Conservation (phyloP, 2,329 filamentous ascomycete genomes). For the Cladophialophora carrionii region DNA sequence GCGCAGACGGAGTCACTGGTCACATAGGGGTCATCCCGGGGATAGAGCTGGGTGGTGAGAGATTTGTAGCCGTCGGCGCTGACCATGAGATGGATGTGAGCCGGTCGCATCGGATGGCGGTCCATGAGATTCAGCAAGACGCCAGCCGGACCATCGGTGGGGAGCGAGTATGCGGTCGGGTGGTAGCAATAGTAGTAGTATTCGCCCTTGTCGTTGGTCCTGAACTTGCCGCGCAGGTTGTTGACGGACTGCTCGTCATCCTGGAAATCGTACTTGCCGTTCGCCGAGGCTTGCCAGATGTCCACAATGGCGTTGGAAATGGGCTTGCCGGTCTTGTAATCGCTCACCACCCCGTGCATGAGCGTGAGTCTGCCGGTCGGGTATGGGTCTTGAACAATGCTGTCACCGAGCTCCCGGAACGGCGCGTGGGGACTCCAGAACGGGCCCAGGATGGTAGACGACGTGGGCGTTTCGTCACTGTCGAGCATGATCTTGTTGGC, state of each 20-base stretch:
- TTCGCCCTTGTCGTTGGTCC: constrained; percentile 68
- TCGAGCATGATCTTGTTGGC: constrained; percentile 69
- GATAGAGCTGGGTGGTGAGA: constrained; percentile 63
- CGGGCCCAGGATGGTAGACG: constrained; percentile 70
- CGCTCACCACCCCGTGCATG: constrained; percentile 11
- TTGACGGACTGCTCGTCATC: constrained; percentile 70
- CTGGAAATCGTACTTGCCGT: constrained; percentile 77
- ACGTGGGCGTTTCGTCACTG: constrained; percentile 49
- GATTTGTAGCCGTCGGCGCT: constrained; percentile 61
- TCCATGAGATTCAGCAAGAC: constrained; percentile 59
- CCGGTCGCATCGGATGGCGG: constrained; percentile 64
- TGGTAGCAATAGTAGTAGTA: constrained; percentile 76
- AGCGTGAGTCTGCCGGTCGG: constrained; percentile 45
- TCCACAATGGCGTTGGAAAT: constrained; percentile 72
- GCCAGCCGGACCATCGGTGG: constrained; percentile 64
- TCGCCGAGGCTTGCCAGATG: constrained; percentile 76
- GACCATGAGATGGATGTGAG: constrained; percentile 63
- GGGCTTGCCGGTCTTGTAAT: constrained; percentile 50
- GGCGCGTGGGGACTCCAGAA: constrained; percentile 78
- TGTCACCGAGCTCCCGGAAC: constrained; percentile 68
- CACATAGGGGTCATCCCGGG: constrained; percentile 61
- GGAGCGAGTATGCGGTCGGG: constrained; percentile 73
- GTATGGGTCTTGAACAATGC: constrained; percentile 67
- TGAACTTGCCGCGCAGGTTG: constrained; percentile 78
- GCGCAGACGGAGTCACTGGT: constrained; percentile 64